Evolutionary conservation across 2,329 filamentous ascomycete species (phyloP).

Genomic region (Cladosporium sp.): DNA sequence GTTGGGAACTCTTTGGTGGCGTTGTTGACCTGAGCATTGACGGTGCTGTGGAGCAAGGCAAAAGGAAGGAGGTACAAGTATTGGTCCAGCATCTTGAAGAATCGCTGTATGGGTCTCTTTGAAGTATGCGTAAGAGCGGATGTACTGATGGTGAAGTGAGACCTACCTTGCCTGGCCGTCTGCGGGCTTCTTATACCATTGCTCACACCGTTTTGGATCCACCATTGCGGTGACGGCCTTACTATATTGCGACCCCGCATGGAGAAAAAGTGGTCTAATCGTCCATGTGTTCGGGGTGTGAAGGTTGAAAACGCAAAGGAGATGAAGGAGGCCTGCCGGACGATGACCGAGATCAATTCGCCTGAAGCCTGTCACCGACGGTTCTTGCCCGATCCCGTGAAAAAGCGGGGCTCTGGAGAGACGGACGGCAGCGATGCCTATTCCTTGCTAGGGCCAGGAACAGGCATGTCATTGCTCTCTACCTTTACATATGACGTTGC

Average conservation of each 20-base stretch:
- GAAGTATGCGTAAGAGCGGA: not conserved
- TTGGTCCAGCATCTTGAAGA: not conserved
- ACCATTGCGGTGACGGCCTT: not conserved
- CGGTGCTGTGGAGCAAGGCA: not conserved
- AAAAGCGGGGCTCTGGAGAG: not conserved
- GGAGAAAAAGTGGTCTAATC: not conserved
- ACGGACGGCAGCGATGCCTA: not conserved
- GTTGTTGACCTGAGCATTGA: conserved; percentile 12
- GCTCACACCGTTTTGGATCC: not conserved
- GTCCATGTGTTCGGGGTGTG: not conserved
- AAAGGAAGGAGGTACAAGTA: not conserved
- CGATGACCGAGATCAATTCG: not conserved
- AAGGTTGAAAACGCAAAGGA: not conserved
- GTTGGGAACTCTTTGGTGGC: conserved; percentile 14
- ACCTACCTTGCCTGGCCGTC: not conserved
- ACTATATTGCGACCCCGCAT: conserved; percentile 7
- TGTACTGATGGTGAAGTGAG: not conserved
- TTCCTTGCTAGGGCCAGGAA: conserved; percentile 11
- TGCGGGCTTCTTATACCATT: not conserved
- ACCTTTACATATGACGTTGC: conserved; percentile 19
- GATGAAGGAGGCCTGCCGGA: not conserved
- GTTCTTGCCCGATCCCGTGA: not conserved
- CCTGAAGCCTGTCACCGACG: not conserved
- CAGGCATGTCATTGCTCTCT: conserved; percentile 11
- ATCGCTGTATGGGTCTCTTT: not conserved